These are phyloP conservation scores for Biscogniauxia sp. DNA, from an alignment of 2,329 filamentous ascomycete genomes.

Conservation along the genomic window DNA sequence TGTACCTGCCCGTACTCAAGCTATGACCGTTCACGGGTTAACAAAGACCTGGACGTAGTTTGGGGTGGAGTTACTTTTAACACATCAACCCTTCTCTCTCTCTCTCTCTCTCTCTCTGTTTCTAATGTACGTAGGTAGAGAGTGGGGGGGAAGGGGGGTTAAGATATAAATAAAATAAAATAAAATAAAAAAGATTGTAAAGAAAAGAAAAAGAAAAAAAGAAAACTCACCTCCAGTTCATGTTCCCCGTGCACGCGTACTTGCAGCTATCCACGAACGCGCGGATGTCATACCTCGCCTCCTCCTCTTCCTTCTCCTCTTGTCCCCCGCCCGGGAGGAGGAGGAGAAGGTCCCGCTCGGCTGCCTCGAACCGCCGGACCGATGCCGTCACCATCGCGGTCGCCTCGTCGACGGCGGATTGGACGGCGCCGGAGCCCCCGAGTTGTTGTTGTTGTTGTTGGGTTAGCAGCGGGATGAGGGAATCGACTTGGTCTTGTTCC, in stretches of 20 bases:
- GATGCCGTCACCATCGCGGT: not conserved
- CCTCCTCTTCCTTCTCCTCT: not conserved
- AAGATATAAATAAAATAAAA: too few relatives aligned
- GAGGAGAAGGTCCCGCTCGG: not conserved
- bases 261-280: constrained; percentile 2
- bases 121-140: too few relatives aligned
- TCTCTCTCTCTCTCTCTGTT: too few relatives aligned
- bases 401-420: constrained; percentile 2
- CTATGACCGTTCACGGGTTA: too few relatives aligned
- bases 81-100: not conserved
- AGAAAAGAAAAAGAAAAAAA: too few relatives aligned
- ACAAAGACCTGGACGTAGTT: too few relatives aligned
- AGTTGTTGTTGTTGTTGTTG: too few relatives aligned
- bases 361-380: not conserved
- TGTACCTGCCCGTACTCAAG: not conserved
- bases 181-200: too few relatives aligned
- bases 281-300: too few relatives aligned
- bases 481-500: constrained; percentile 4
- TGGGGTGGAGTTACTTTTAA: too few relatives aligned
- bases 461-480: constrained; percentile 4
- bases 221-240: constrained; percentile 9
- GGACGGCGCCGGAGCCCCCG: constrained; percentile 1
- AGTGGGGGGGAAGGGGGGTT: too few relatives aligned
- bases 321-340: not conserved
- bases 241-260: constrained; percentile 5